These are phyloP conservation scores for Parasarocladium wereldwijsianum DNA, from an alignment of 2,329 filamentous ascomycete species.

Conservation along the genomic window DNA sequence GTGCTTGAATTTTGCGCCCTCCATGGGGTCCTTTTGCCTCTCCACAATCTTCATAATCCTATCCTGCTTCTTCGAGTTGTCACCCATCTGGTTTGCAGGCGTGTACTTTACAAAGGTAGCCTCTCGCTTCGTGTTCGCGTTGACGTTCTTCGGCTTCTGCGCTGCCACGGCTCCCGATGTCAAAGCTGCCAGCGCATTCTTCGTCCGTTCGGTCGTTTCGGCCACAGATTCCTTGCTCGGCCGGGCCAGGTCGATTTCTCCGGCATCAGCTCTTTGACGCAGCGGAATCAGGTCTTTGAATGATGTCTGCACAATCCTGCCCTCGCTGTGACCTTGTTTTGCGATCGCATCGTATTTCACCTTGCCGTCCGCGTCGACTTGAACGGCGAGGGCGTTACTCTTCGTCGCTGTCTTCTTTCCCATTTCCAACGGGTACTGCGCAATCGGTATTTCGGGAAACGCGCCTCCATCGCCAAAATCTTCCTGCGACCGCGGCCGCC, in stretches of 20 bases:
- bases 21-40: constrained; percentile 84
- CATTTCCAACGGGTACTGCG: constrained; percentile 94
- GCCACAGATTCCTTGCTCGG: constrained; percentile 75
- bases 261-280: constrained; percentile 80
- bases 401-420: constrained; percentile 59
- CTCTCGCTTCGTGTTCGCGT: constrained; percentile 63
- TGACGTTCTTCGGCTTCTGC: constrained; percentile 93
- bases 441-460: constrained; percentile 85
- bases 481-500: constrained; percentile 76
- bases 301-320: constrained; percentile 77
- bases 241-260: constrained; percentile 74
- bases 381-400: constrained; percentile 82
- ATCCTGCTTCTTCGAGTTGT: constrained; percentile 71
- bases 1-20: constrained; percentile 96
- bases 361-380: constrained; percentile 82
- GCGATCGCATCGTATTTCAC: constrained; percentile 96
- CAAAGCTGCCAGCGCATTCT: constrained; percentile 67
- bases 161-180: constrained; percentile 77
- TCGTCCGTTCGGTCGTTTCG: constrained; percentile 75
- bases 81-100: constrained; percentile 92
- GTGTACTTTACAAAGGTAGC: constrained; percentile 93
- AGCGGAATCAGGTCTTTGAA: constrained; percentile 96
- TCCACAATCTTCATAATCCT: constrained; percentile 98
- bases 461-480: constrained; percentile 95
- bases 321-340: constrained; percentile 70